A percentile compares a stretch with the other conserved stretches of the same genome.
phyloP scores from a whole-genome alignment of 139 green algal genomes.

The Medakamo hakoo region DNA sequence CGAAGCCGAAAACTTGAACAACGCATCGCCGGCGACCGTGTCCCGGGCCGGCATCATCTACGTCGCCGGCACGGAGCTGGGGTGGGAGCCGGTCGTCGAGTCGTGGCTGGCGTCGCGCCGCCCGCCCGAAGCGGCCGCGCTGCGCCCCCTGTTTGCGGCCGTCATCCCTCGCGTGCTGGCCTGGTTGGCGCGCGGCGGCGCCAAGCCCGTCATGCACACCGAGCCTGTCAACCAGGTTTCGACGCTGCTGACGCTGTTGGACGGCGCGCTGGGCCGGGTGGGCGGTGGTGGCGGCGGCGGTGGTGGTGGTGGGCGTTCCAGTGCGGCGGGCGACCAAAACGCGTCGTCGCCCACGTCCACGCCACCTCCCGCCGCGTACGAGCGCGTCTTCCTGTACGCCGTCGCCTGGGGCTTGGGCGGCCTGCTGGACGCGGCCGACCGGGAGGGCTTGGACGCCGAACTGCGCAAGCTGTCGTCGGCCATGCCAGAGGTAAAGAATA shows the following conservation, averaged over 20 bases:
- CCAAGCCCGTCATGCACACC: slow-evolving; percentile 69
- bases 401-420: slow-evolving; percentile 69
- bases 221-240: slow-evolving; percentile 59
- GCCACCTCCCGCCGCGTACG: slow-evolving; percentile 30
- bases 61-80: slow-evolving; percentile 73
- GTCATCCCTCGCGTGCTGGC: slow-evolving; percentile 63
- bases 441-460: slow-evolving; percentile 48
- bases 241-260: slow-evolving; percentile 67
- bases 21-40: slow-evolving; percentile 87
- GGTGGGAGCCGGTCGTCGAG: slow-evolving; percentile 67
- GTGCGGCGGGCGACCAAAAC: background rate
- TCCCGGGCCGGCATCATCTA: slow-evolving; percentile 92
- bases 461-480: slow-evolving; percentile 21
- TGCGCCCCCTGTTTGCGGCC: slow-evolving; percentile 65
- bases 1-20: slow-evolving; percentile 87
- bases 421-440: slow-evolving; percentile 58
- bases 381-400: slow-evolving; percentile 80
- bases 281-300: slow-evolving; percentile 2
- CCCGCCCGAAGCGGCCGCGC: slow-evolving; percentile 24
- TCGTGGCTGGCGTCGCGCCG: slow-evolving; percentile 58
- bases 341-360: background rate
- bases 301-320: too few relatives aligned
- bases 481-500: background rate
- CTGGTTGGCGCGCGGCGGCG: slow-evolving; percentile 34
- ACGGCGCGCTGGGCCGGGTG: slow-evolving; percentile 34